A percentile compares a stretch with the other conserved stretches of the same genome.
phyloP scores from a whole-genome alignment of 2,329 filamentous ascomycete genomes.

The Botrytis cinerea region DNA sequence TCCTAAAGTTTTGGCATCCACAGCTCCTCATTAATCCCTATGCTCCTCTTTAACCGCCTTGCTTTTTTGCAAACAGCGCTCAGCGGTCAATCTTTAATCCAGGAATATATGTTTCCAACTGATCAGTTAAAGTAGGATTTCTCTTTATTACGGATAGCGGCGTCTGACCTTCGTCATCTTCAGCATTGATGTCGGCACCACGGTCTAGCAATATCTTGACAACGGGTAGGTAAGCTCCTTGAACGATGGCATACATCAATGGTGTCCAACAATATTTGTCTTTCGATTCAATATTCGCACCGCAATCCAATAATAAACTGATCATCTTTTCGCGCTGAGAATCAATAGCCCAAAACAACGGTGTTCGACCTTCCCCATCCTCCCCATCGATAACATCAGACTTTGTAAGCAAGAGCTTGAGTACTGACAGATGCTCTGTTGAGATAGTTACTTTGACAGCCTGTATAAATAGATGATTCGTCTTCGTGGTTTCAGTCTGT shows the following conservation, averaged over 20 bases:
- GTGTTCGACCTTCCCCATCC: background rate
- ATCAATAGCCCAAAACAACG: background rate
- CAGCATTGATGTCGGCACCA: constrained; percentile 26
- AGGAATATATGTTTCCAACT: constrained; percentile 22
- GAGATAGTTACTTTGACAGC: constrained; percentile 23
- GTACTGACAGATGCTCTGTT: constrained; percentile 20
- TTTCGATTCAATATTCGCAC: constrained; percentile 21
- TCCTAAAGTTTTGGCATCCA: background rate
- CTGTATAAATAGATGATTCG: background rate
- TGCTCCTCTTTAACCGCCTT: background rate
- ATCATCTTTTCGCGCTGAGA: background rate
- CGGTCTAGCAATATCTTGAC: background rate
- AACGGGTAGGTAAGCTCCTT: too few species aligned
- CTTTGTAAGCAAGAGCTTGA: constrained; percentile 27
- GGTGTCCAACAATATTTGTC: constrained; percentile 33
- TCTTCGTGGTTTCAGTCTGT: too few species aligned
- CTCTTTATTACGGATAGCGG: constrained; percentile 3
- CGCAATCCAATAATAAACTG: background rate
- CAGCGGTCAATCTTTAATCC: background rate
- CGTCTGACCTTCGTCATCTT: background rate
- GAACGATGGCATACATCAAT: background rate
- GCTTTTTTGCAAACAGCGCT: background rate
- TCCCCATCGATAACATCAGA: background rate
- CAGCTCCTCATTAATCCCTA: background rate
- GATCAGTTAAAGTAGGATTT: constrained; percentile 16